These are phyloP conservation scores for Aspergillus fumigatiaffinis DNA, from an alignment of 2,329 filamentous ascomycete genomes.

Conservation along the genomic window DNA sequence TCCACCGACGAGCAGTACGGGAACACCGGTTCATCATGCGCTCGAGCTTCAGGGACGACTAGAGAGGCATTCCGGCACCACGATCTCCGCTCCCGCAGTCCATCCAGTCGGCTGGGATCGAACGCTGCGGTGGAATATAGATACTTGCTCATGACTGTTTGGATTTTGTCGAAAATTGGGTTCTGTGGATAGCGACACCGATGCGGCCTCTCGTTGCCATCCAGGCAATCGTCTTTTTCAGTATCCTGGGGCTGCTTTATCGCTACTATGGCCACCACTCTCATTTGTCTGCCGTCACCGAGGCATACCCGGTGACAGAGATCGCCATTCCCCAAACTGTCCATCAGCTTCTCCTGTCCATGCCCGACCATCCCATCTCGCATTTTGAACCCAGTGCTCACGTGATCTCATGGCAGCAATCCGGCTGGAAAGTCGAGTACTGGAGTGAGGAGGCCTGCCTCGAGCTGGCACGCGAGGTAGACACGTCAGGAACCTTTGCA, in stretches of 20 bases:
- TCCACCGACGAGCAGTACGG: background rate
- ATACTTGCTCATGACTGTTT: background rate
- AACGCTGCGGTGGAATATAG: background rate
- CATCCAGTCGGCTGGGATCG: background rate
- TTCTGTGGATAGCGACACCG: slow-evolving; percentile 17
- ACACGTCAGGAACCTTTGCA: background rate
- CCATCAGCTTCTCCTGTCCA: slow-evolving; percentile 3
- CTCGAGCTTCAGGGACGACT: background rate
- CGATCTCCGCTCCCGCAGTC: background rate
- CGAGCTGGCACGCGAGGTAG: background rate
- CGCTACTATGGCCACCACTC: background rate
- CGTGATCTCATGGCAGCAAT: slow-evolving; percentile 3
- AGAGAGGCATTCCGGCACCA: background rate
- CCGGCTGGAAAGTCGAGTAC: slow-evolving; percentile 6
- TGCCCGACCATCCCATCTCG: background rate
- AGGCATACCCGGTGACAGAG: background rate
- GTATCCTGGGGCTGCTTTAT: background rate
- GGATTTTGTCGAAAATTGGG: background rate
- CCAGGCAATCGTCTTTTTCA: background rate
- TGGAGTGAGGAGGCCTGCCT: slow-evolving; percentile 1
- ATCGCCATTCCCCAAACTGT: background rate
- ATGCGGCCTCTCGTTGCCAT: background rate
- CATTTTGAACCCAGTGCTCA: background rate
- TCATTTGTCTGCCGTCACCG: background rate
- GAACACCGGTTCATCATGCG: background rate